Conservation (phyloP, 2,329 filamentous ascomycete species). For the Fusarium sp. region DNA sequence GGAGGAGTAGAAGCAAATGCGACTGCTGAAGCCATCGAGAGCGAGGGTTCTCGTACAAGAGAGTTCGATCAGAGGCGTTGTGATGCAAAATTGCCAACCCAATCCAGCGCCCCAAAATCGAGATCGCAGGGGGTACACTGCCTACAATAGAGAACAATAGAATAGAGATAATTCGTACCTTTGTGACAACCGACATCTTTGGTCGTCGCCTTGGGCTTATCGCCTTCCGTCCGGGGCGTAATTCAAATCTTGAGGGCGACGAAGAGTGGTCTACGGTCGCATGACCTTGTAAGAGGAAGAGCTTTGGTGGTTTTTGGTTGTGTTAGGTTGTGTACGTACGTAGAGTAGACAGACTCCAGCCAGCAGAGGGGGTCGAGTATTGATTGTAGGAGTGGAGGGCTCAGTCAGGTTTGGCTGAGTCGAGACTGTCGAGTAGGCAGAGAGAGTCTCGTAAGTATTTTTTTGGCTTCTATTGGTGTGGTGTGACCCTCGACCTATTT, state of each 20-base stretch:
- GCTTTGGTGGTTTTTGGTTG: slow-evolving; percentile 26
- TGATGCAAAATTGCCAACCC: slow-evolving; percentile 20
- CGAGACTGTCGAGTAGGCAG: background rate
- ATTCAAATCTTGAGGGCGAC: slow-evolving; percentile 51
- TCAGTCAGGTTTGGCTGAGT: slow-evolving; percentile 20
- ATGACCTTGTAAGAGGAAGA: slow-evolving; percentile 52
- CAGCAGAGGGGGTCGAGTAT: background rate
- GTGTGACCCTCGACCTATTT: slow-evolving; percentile 25
- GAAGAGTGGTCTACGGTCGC: slow-evolving; percentile 53
- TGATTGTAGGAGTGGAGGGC: slow-evolving; percentile 17
- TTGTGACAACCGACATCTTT: slow-evolving; percentile 72
- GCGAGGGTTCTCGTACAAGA: slow-evolving; percentile 1
- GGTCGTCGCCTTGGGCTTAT: slow-evolving; percentile 59
- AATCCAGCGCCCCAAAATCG: background rate
- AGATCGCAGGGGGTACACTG: slow-evolving; percentile 11
- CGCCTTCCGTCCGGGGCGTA: slow-evolving; percentile 59
- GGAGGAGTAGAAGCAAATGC: background rate
- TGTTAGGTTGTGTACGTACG: slow-evolving; percentile 8
- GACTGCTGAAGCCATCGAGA: slow-evolving; percentile 27
- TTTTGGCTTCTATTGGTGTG: slow-evolving; percentile 37
- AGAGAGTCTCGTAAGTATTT: slow-evolving; percentile 13
- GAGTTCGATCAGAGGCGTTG: slow-evolving; percentile 13
- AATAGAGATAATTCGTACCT: slow-evolving; percentile 57
- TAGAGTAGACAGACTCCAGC: slow-evolving; percentile 8
- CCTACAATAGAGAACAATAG: background rate